phyloP scores from a whole-genome alignment of 2,329 filamentous ascomycete genomes.

The Amesomyces nigricolor region DNA sequence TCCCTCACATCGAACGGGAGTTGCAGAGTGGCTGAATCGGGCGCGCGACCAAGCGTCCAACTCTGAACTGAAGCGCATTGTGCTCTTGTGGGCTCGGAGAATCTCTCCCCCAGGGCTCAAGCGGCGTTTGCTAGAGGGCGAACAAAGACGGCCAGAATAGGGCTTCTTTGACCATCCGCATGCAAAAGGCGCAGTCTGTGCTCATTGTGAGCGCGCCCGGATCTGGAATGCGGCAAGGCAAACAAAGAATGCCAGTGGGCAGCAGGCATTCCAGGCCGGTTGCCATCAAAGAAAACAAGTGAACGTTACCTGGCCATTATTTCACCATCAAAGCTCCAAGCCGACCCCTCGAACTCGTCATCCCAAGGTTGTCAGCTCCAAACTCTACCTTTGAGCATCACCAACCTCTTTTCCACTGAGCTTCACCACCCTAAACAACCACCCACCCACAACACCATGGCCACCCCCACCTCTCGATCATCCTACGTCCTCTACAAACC shows the following conservation, averaged over 20 bases:
- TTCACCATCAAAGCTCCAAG: neutral
- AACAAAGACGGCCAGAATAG: neutral
- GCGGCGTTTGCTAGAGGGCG: neutral
- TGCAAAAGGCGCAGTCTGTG: neutral
- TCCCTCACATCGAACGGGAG: too few species aligned
- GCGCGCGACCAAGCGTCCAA: too few species aligned
- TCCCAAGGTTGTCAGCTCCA: neutral
- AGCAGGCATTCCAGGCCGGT: neutral
- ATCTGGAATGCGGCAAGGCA: constrained; percentile 6
- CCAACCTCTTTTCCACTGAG: neutral
- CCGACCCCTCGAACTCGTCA: too few species aligned
- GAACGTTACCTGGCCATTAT: neutral
- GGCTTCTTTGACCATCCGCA: neutral
- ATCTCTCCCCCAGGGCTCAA: too few species aligned
- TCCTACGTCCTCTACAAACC: constrained; percentile 26
- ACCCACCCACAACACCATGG: constrained; percentile 21
- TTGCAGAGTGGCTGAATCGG: too few species aligned
- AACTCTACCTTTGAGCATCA: neutral
- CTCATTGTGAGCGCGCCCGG: neutral
- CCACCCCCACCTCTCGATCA: neutral
- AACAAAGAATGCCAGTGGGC: neutral
- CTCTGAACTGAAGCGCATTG: too few species aligned
- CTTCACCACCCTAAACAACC: neutral
- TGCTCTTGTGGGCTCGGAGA: too few species aligned
- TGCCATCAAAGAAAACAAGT: neutral